These are phyloP conservation scores for Themeda triandra DNA, from an alignment of 176 grass and related monocot species.

Conservation along the genomic window DNA sequence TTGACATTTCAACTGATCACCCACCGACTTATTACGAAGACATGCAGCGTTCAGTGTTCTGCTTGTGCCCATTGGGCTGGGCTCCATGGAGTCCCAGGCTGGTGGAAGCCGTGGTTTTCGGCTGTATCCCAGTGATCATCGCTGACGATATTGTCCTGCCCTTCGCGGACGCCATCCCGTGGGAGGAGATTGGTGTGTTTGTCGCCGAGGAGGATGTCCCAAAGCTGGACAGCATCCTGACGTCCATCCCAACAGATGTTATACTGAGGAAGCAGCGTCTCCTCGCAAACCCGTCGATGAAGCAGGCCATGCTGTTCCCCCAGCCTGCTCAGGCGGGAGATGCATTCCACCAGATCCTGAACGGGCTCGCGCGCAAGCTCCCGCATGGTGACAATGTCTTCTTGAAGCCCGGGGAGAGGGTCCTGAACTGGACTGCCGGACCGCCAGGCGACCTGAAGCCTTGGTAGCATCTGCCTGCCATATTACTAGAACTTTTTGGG, in stretches of 20 bases:
- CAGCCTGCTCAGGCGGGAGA: constrained; percentile 75
- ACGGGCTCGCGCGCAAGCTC: constrained; percentile 78
- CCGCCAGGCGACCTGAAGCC: constrained; percentile 66
- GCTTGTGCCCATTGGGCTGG: constrained; percentile 90
- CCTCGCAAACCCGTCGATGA: constrained; percentile 89
- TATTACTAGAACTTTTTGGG: constrained; percentile 24
- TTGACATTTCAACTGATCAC: constrained; percentile 92
- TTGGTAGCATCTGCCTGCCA: constrained; percentile 51
- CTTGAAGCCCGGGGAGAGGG: constrained; percentile 62
- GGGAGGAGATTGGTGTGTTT: constrained; percentile 91
- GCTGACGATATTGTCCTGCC: constrained; percentile 89
- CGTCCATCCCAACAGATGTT: constrained; percentile 76
- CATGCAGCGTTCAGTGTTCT: constrained; percentile 92
- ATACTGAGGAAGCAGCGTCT: constrained; percentile 89
- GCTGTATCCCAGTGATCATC: constrained; percentile 94
- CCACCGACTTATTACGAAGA: constrained; percentile 89
- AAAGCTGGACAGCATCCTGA: constrained; percentile 82
- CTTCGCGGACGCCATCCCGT: constrained; percentile 83
- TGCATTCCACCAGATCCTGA: constrained; percentile 95
- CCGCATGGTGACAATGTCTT: constrained; percentile 64
- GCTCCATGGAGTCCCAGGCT: constrained; percentile 93
- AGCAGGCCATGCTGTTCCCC: constrained; percentile 86
- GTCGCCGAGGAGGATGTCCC: constrained; percentile 79
- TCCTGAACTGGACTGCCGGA: constrained; percentile 87
- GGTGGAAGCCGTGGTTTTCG: constrained; percentile 87